Conservation (phyloP, 2,329 filamentous ascomycete species). For the Colletotrichum sp. region DNA sequence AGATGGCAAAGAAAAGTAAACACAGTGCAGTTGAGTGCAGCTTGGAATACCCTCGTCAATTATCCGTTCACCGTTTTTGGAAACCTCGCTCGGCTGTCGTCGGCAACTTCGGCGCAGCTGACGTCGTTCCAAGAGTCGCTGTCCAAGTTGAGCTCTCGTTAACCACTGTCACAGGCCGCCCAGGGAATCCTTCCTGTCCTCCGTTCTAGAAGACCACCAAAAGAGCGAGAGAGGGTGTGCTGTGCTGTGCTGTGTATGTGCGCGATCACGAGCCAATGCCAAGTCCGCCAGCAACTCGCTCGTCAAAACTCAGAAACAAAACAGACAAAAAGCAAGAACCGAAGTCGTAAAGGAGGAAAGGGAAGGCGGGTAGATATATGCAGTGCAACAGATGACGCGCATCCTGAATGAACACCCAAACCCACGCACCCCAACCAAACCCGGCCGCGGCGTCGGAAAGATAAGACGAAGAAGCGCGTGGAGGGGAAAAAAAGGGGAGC, state of each 20-base stretch:
- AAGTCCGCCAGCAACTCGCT: neutral
- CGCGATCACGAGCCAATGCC: neutral
- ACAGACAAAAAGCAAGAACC: neutral
- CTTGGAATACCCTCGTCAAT: neutral
- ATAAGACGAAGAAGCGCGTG: neutral
- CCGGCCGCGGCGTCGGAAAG: neutral
- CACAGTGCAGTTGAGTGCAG: neutral
- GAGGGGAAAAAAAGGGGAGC: neutral
- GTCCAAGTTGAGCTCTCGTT: neutral
- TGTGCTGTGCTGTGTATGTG: neutral
- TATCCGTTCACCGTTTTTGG: neutral
- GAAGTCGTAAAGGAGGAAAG: neutral
- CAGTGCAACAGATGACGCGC: conserved; percentile 9
- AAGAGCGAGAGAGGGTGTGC: neutral
- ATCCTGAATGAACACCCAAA: neutral
- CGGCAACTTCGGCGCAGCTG: neutral
- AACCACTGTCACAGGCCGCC: neutral
- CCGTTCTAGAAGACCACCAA: neutral
- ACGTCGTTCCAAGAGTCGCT: neutral
- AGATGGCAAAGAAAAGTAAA: neutral
- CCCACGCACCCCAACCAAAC: neutral
- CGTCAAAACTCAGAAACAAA: neutral
- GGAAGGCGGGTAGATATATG: neutral
- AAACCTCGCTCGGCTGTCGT: neutral
- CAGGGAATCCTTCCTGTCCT: neutral